Evolutionary conservation across 169 alveolate genomes (phyloP).

Genomic region (Eimeria mitis): DNA sequence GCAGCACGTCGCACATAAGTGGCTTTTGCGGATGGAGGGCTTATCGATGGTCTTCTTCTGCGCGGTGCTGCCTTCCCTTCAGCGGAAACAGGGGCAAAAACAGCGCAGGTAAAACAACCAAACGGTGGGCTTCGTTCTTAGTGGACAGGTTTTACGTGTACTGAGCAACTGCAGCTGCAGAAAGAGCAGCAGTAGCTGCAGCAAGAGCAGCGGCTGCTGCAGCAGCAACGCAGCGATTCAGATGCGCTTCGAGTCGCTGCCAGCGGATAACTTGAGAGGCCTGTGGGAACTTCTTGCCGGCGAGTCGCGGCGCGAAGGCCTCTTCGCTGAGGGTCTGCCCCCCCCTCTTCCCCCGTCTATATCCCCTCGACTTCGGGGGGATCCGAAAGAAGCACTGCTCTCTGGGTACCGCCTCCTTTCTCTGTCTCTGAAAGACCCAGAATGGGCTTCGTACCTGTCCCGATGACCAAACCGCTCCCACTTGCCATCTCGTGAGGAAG

Average conservation of each 20-base stretch:
- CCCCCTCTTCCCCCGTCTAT: constrained; percentile 6
- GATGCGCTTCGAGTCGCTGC: constrained; percentile 30
- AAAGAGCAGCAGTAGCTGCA: constrained; percentile 2
- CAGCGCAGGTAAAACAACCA: background rate
- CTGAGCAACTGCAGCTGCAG: constrained; percentile 19
- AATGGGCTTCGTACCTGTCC: constrained; percentile 38
- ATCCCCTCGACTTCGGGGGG: background rate
- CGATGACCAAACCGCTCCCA: constrained; percentile 51
- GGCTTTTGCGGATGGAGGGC: background rate
- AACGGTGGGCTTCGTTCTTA: background rate
- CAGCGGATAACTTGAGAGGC: constrained; percentile 9
- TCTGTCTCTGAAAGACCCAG: constrained; percentile 30
- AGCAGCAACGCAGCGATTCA: constrained; percentile 43
- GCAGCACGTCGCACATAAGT: constrained; percentile 17
- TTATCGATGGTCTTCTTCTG: background rate
- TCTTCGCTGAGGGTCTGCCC: constrained; percentile 36
- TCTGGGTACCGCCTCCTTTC: constrained; percentile 59
- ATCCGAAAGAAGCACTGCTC: background rate
- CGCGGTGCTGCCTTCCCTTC: constrained; percentile 24
- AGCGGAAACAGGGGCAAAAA: constrained; percentile 19
- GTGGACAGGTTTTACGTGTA: background rate
- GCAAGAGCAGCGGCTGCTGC: constrained; percentile 8
- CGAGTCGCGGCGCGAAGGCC: constrained; percentile 53
- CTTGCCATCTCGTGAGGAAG: constrained; percentile 26
- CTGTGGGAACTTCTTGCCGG: constrained; percentile 33